Evolutionary conservation across 2,329 filamentous ascomycete species (phyloP).

Genomic region (Neopestalotiopsis sp.): DNA sequence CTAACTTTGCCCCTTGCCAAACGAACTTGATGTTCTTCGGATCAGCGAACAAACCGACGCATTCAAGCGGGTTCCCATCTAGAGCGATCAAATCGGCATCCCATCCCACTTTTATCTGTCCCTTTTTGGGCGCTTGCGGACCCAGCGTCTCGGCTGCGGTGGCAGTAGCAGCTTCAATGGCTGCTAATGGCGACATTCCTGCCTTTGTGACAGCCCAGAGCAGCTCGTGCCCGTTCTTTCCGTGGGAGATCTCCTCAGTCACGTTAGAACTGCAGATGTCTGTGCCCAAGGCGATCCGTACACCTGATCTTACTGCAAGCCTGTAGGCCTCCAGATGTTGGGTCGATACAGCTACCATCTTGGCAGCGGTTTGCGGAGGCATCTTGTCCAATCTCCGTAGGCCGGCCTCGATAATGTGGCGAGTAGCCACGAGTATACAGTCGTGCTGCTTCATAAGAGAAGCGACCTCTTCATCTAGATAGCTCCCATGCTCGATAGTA

Average conservation of each 20-base stretch:
- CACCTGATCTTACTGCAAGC: slow-evolving; percentile 47
- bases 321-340: slow-evolving; percentile 43
- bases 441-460: slow-evolving; percentile 51
- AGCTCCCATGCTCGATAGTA: slow-evolving; percentile 56
- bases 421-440: slow-evolving; percentile 49
- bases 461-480: slow-evolving; percentile 50
- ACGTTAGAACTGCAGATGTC: slow-evolving; percentile 45
- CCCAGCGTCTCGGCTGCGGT: slow-evolving; percentile 51
- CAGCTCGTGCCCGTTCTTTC: slow-evolving; percentile 51
- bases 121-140: slow-evolving; percentile 47
- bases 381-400: slow-evolving; percentile 39
- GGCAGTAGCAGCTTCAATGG: slow-evolving; percentile 57
- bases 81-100: slow-evolving; percentile 56
- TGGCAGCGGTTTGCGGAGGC: slow-evolving; percentile 39
- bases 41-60: slow-evolving; percentile 46
- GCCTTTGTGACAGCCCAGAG: slow-evolving; percentile 49
- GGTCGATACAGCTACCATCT: slow-evolving; percentile 42
- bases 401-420: slow-evolving; percentile 47
- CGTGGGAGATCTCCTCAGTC: slow-evolving; percentile 39
- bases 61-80: slow-evolving; percentile 46
- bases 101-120: slow-evolving; percentile 49
- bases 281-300: slow-evolving; percentile 54
- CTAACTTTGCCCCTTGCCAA: slow-evolving; percentile 46
- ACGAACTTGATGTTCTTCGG: slow-evolving; percentile 49
- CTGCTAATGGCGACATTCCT: slow-evolving; percentile 54